Evolutionary conservation across 192 early-diverging fungal genomes (phyloP).

Genomic region (Fimicolochytrium jonesii): DNA sequence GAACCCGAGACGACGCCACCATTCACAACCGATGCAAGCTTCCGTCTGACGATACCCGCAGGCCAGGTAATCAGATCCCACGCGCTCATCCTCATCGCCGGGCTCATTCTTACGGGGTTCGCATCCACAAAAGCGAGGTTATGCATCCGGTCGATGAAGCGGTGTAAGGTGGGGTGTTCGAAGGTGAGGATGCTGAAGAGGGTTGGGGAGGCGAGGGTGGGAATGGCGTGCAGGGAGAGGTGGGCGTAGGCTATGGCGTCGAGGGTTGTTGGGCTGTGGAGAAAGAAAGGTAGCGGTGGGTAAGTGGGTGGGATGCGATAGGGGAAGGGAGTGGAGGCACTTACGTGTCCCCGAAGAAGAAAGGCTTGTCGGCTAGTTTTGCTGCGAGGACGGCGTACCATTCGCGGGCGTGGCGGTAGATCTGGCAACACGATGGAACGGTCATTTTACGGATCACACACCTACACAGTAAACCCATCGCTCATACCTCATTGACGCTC

Average conservation of each 20-base stretch:
- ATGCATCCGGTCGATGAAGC: conserved; percentile 62
- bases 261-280: conserved; percentile 60
- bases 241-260: conserved; percentile 83
- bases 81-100: conserved; percentile 31
- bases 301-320: too few species aligned
- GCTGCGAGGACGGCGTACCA: conserved; percentile 61
- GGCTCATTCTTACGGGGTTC: conserved; percentile 25
- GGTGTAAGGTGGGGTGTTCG: conserved; percentile 63
- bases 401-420: conserved; percentile 67
- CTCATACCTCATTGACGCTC: conserved; percentile 11
- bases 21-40: not conserved
- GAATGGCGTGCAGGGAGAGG: conserved; percentile 69
- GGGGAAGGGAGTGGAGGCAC: not conserved
- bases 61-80: conserved; percentile 31
- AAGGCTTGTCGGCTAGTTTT: conserved; percentile 71
- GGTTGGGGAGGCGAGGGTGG: conserved; percentile 66
- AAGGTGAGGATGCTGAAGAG: conserved; percentile 62
- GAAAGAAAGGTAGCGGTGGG: not conserved
- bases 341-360: conserved; percentile 76
- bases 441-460: not conserved
- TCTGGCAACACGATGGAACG: conserved; percentile 35
- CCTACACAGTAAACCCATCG: not conserved
- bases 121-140: conserved; percentile 31
- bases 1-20: too few species aligned
- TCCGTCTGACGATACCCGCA: not conserved